phyloP scores from a whole-genome alignment of 2,329 filamentous ascomycete species.

The Cladorrhinum sp. region DNA sequence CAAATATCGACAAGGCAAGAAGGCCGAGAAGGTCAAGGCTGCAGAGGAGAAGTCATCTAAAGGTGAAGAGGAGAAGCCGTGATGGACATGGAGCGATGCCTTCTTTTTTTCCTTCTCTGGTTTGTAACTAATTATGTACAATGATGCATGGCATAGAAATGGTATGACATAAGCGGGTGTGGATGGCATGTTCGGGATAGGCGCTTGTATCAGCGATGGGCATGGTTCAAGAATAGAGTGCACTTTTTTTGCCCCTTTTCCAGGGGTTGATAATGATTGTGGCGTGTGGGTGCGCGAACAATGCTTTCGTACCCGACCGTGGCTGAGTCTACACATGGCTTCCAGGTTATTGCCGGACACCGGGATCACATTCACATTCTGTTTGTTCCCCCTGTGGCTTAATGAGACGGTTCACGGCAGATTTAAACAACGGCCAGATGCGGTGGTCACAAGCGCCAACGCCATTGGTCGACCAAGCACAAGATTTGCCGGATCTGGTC shows the following conservation, averaged over 20 bases:
- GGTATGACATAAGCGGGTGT: not conserved
- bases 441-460: not conserved
- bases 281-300: no score
- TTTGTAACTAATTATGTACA: not conserved
- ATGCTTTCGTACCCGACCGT: no score
- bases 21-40: conserved; percentile 16
- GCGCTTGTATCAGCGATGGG: not conserved
- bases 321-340: not conserved
- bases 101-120: not conserved
- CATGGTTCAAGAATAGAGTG: not conserved
- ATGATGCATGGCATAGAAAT: not conserved
- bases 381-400: not conserved
- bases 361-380: not conserved
- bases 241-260: not conserved
- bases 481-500: not conserved
- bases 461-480: not conserved
- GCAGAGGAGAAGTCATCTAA: not conserved
- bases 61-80: conserved; percentile 10
- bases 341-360: not conserved
- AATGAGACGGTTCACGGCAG: not conserved
- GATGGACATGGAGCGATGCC: not conserved
- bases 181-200: not conserved
- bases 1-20: conserved; percentile 54
- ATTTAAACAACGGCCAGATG: not conserved
- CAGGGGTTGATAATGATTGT: not conserved